Evolutionary conservation across 2,329 filamentous ascomycete genomes (phyloP).

Genomic region (Orbilia quercus): DNA sequence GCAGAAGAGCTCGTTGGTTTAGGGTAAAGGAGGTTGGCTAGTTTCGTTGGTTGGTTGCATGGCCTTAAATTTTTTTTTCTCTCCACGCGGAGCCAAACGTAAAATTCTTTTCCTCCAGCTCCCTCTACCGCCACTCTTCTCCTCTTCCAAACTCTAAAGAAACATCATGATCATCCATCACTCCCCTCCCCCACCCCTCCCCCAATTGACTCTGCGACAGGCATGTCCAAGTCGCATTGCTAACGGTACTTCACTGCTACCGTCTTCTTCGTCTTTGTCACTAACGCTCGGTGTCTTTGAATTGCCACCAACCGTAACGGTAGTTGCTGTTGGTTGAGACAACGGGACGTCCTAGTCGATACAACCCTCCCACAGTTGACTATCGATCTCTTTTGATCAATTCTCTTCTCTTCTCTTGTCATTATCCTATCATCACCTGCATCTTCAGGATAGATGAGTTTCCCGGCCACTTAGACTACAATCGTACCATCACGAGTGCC

Average conservation of each 20-base stretch:
- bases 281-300: not conserved
- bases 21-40: not conserved
- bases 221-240: constrained; percentile 31
- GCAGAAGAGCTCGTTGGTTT: constrained; percentile 25
- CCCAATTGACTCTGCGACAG: constrained; percentile 35
- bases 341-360: constrained; percentile 12
- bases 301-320: constrained; percentile 42
- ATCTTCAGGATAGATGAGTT: constrained; percentile 40
- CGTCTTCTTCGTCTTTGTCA: not conserved
- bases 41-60: too few relatives aligned
- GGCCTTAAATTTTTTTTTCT: too few relatives aligned
- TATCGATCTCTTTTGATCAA: constrained; percentile 4
- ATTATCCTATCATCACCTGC: constrained; percentile 23
- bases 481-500: not conserved
- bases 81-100: not conserved
- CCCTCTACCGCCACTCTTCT: constrained; percentile 23
- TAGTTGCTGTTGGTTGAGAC: constrained; percentile 47
- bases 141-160: constrained; percentile 48
- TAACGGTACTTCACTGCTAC: constrained; percentile 20
- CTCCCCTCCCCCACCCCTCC: constrained; percentile 20
- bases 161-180: constrained; percentile 52
- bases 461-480: not conserved
- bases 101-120: constrained; percentile 43
- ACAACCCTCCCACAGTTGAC: constrained; percentile 1
- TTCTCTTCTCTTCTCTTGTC: constrained; percentile 12